Conservation (phyloP, 148 eudicot genomes). For the Camellia japonica region DNA sequence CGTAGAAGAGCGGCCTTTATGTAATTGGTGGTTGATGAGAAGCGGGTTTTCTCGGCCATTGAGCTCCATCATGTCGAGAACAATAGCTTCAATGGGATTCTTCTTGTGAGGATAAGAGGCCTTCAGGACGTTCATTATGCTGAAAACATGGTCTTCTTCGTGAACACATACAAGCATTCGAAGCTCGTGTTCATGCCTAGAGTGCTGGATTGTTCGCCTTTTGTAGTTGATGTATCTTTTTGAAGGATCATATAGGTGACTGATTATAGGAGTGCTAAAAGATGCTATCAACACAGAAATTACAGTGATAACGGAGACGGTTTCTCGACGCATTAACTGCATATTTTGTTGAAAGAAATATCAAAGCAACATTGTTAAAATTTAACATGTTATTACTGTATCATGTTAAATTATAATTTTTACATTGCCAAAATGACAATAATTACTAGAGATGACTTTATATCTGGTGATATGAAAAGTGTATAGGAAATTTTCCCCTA, state of each 20-base stretch:
- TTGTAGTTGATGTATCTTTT: constrained; percentile 16
- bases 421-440: too few relatives aligned
- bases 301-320: background rate
- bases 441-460: too few relatives aligned
- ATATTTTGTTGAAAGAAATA: background rate
- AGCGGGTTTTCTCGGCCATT: constrained; percentile 2
- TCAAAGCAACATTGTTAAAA: too few relatives aligned
- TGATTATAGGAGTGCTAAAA: constrained; percentile 2
- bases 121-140: constrained; percentile 5
- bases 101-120: constrained; percentile 7
- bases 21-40: constrained; percentile 21
- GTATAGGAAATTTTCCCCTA: too few relatives aligned
- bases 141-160: constrained; percentile 8
- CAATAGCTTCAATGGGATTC: constrained; percentile 8
- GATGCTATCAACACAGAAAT: constrained; percentile 2
- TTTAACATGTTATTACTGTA: too few relatives aligned
- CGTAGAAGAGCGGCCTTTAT: background rate
- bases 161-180: constrained; percentile 2
- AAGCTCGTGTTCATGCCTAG: background rate
- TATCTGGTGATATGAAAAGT: too few relatives aligned
- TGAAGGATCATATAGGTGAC: constrained; percentile 14
- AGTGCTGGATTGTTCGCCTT: constrained; percentile 11
- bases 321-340: background rate
- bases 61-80: constrained; percentile 12
- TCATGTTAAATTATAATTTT: too few relatives aligned